These are phyloP conservation scores for Mediolabrus comicus DNA, from an alignment of 108 stramenopile species.

Conservation along the genomic window DNA sequence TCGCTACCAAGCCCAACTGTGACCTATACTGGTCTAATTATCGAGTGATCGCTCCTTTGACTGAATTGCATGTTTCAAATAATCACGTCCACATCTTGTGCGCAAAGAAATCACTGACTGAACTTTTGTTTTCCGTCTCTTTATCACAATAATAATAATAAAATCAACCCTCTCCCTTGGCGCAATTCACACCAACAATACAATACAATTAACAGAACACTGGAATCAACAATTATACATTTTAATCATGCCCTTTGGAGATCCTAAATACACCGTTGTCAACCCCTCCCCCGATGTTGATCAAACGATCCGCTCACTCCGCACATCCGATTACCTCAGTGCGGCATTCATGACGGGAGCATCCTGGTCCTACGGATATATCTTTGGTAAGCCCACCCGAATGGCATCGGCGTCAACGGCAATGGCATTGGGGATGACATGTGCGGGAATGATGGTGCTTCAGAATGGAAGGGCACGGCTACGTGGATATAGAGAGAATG, in stretches of 20 bases:
- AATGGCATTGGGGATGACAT: constrained; percentile 75
- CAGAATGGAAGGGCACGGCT: constrained; percentile 70
- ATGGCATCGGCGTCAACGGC: constrained; percentile 71
- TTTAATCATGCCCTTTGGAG: constrained; percentile 43
- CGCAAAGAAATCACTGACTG: not conserved
- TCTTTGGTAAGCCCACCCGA: constrained; percentile 79
- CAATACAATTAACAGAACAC: not conserved
- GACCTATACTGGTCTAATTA: too few relatives aligned
- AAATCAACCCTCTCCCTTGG: not conserved
- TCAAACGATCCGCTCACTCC: constrained; percentile 70
- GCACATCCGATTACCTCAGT: constrained; percentile 57
- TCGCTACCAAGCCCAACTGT: too few relatives aligned
- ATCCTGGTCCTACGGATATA: constrained; percentile 76
- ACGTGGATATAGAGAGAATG: constrained; percentile 77
- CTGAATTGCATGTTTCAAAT: not conserved
- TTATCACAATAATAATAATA: not conserved
- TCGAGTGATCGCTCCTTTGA: too few relatives aligned
- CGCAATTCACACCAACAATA: not conserved
- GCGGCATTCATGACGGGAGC: constrained; percentile 54
- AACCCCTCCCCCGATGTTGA: constrained; percentile 77
- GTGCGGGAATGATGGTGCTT: constrained; percentile 66
- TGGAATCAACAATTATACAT: not conserved
- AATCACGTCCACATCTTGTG: not conserved
- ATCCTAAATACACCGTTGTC: constrained; percentile 78
- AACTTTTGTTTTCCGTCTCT: not conserved